Percentiles rank a stretch among this genome's conserved stretches.
phyloP scores from a whole-genome alignment of 108 stramenopile genomes.

The Nannochloropsis gaditana region DNA sequence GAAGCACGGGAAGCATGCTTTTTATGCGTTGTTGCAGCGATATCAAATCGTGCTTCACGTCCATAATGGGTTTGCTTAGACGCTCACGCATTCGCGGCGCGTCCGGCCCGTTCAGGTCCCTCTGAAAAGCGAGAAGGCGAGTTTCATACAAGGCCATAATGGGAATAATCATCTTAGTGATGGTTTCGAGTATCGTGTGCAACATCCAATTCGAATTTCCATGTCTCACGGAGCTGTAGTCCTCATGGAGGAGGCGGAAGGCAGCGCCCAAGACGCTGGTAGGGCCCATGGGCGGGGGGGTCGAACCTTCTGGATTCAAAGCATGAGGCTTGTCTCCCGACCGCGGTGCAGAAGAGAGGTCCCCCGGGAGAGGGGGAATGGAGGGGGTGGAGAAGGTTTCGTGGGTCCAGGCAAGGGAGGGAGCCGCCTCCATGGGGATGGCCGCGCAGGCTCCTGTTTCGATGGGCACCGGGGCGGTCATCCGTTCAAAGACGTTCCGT shows the following conservation, averaged over 20 bases:
- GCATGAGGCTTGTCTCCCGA: background rate
- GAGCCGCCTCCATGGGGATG: no score
- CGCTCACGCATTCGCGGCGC: background rate
- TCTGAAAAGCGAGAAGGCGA: background rate
- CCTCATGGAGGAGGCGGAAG: background rate
- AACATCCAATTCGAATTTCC: conserved; percentile 20
- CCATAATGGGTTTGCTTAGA: background rate
- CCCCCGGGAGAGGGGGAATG: background rate
- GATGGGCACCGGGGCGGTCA: background rate
- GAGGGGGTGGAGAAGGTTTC: background rate
- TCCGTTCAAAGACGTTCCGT: background rate
- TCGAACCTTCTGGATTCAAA: background rate
- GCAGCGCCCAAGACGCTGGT: background rate
- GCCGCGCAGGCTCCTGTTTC: background rate
- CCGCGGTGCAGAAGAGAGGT: background rate
- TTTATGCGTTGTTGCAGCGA: background rate
- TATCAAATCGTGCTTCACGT: conserved; percentile 1
- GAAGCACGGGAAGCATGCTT: background rate
- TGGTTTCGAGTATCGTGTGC: background rate
- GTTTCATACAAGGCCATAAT: background rate
- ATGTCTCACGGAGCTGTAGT: conserved; percentile 1
- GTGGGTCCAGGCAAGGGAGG: background rate
- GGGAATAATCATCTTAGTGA: background rate
- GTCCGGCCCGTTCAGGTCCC: background rate
- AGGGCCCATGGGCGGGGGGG: background rate